Evolutionary conservation across 495 filamentous ascomycete species (phyloP).

Genomic region (Aspergillus sclerotiicarbonarius): DNA sequence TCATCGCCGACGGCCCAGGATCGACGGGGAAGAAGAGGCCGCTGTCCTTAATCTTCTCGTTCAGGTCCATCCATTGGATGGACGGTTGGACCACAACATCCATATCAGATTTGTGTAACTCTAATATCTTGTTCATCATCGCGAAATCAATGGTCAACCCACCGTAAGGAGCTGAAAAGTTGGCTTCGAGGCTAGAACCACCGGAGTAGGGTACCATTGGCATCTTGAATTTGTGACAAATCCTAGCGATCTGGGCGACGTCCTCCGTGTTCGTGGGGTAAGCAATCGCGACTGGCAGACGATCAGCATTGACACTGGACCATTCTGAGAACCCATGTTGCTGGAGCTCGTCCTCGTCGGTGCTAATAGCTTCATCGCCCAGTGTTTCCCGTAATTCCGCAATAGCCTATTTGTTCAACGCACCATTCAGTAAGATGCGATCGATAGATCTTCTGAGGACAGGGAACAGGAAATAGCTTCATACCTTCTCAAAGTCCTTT

Average conservation of each 20-base stretch:
- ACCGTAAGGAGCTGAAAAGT: constrained; percentile 81
- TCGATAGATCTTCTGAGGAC: background rate
- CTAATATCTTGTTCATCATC: constrained; percentile 77
- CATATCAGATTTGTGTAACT: constrained; percentile 82
- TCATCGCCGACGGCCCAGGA: constrained; percentile 70
- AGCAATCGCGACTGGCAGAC: constrained; percentile 74
- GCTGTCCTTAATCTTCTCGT: constrained; percentile 68
- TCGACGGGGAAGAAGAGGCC: constrained; percentile 91
- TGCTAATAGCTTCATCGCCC: constrained; percentile 72
- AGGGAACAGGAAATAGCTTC: background rate
- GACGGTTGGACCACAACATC: constrained; percentile 88
- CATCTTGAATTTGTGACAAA: constrained; percentile 79
- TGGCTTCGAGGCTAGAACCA: constrained; percentile 82
- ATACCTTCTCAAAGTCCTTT: constrained; percentile 44
- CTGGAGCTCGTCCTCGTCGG: constrained; percentile 77
- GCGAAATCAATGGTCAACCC: constrained; percentile 89
- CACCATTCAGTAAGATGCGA: background rate
- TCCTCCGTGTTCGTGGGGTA: constrained; percentile 78
- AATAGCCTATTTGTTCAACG: constrained; percentile 50
- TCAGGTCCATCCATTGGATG: constrained; percentile 88
- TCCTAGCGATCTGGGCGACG: constrained; percentile 73
- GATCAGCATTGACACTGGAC: constrained; percentile 78
- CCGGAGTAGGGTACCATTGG: constrained; percentile 86
- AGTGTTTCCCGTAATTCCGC: constrained; percentile 57
- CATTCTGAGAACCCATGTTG: constrained; percentile 86